Evolutionary conservation across 2,329 filamentous ascomycete species (phyloP).

Genomic region (Macrophomina pseudophaseolina): DNA sequence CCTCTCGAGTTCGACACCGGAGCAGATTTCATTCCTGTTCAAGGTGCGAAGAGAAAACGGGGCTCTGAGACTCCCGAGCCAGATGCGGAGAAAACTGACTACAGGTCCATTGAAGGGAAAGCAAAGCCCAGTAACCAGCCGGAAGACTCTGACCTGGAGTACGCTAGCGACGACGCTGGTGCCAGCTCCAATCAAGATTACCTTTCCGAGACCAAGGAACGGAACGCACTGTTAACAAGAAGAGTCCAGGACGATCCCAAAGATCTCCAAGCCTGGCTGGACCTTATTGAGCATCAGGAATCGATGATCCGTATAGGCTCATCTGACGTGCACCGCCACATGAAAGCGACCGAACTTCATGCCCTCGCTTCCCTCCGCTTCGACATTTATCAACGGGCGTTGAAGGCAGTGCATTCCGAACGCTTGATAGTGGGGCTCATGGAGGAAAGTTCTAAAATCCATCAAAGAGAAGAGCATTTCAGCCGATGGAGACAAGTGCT

Average conservation of each 20-base stretch:
- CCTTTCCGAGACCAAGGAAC: constrained; percentile 50
- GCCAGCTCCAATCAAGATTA: constrained; percentile 26
- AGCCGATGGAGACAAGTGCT: constrained; percentile 70
- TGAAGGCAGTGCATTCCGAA: constrained; percentile 61
- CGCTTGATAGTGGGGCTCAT: constrained; percentile 71
- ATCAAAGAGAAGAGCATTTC: constrained; percentile 67
- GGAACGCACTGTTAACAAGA: constrained; percentile 66
- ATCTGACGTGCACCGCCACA: constrained; percentile 43
- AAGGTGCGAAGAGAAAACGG: constrained; percentile 34
- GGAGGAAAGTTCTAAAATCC: constrained; percentile 74
- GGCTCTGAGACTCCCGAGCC: constrained; percentile 24
- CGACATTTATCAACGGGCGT: constrained; percentile 77
- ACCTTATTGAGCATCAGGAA: constrained; percentile 80
- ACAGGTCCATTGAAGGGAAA: constrained; percentile 46
- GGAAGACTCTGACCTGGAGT: constrained; percentile 45
- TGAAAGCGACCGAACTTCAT: constrained; percentile 65
- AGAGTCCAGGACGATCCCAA: constrained; percentile 68
- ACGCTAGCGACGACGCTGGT: constrained; percentile 34
- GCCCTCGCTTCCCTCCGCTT: constrained; percentile 81
- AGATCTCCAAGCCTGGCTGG: constrained; percentile 75
- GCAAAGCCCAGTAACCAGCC: constrained; percentile 30
- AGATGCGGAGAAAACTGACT: constrained; percentile 38
- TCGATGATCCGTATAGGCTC: constrained; percentile 62
- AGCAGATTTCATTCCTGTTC: constrained; percentile 41
- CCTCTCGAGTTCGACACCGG: constrained; percentile 23